Conservation (phyloP, 2,329 filamentous ascomycete species). For the Colletotrichum viniferum region DNA sequence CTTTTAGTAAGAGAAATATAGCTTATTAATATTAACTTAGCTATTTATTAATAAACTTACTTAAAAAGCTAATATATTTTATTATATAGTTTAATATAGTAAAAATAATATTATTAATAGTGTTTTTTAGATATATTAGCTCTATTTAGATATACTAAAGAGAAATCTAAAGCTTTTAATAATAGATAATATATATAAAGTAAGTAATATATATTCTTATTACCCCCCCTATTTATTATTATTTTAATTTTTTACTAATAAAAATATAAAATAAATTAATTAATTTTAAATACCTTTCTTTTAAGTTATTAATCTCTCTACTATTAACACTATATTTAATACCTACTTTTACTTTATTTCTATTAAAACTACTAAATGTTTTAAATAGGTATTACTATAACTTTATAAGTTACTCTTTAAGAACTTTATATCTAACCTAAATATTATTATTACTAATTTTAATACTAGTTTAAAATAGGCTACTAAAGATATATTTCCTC, state of each 20-base stretch:
- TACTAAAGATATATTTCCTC: not conserved
- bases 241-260: not conserved
- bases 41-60: too few species aligned
- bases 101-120: too few species aligned
- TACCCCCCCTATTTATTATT: not conserved
- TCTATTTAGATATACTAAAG: not conserved
- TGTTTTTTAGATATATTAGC: not conserved
- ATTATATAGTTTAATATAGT: too few species aligned
- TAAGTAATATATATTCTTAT: not conserved
- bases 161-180: not conserved
- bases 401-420: not conserved
- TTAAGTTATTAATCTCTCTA: too few species aligned
- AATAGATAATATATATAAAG: not conserved
- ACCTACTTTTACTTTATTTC: too few species aligned
- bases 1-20: not conserved
- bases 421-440: not conserved
- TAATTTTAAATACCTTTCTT: not conserved
- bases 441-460: not conserved
- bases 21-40: too few species aligned
- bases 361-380: not conserved
- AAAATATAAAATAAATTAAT: not conserved
- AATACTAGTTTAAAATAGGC: not conserved
- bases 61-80: too few species aligned
- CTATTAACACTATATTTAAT: too few species aligned
- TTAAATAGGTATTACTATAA: not conserved